Evolutionary conservation across 208 protist genomes (phyloP), one percentile per base, ranked within the genome.

Genomic region (Crithidia bombi): DNA sequence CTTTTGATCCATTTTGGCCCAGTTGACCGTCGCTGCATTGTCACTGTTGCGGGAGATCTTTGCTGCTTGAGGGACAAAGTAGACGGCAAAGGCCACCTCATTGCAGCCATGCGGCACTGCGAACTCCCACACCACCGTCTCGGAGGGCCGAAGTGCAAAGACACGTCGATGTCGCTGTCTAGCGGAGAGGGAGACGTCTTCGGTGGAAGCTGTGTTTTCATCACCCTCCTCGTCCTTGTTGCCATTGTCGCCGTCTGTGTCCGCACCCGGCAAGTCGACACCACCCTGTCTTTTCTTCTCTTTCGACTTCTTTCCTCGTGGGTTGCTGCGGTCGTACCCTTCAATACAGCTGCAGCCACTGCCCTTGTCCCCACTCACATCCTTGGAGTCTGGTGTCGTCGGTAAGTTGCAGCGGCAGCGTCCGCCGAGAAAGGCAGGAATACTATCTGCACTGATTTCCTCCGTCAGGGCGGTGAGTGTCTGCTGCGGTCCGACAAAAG

Each of bases 121-220:
- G 46, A 86, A 92, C 43, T 92, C 87, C 84, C 87, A 92, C 23
- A 75, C 64, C 30, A 89, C 63, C 55, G 83, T 82, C 21, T 90
- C 81, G 14, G 58, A 15, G 0, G 50, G 25, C 15, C 39, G 26
- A 28, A 92, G 21, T 32, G 21, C 50, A 81, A 77, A 51, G 49
- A 72, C 39, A 75, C 56, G n/a, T 21, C 78, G 28, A 66, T 46
- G 51, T 65, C 55, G 21, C 51, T 78, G 36, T 51, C 57, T 35
- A 59, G 50, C 32, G 5, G 38, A 7, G 77, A 44, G 17, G 25
- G 15, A 7, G 75, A 50, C 47, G 72, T 81, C 47, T 52, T 49
- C 77, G 21, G 84, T 89, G 14, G 39, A 7, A 2, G 15, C 52
- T 21, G 30, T 17, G 14, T 38, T 36, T n/a, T 74, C 76, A 26